Percentiles rank a stretch among this genome's conserved stretches.
Evolutionary conservation across 441 rosid genomes (phyloP).

Genomic region (Brassica hybrid): DNA sequence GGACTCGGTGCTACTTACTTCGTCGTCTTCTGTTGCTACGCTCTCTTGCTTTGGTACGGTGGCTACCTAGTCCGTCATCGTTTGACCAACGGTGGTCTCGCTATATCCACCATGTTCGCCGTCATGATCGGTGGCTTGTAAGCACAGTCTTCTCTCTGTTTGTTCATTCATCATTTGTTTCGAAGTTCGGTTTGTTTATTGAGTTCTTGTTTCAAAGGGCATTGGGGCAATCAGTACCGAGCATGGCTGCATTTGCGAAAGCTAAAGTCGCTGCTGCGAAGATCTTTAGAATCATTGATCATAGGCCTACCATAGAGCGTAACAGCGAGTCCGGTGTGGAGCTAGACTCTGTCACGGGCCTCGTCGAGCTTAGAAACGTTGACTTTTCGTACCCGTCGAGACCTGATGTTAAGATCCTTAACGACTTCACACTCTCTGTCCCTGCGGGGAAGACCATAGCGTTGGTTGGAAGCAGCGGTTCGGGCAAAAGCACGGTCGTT

Average conservation of each 20-base stretch:
- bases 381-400: no score
- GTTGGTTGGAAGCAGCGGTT: conserved; percentile 98
- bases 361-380: no score
- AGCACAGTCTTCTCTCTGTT: conserved; percentile 41
- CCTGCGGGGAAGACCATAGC: conserved; percentile 98
- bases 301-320: conserved; percentile 72
- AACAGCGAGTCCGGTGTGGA: conserved; percentile 74
- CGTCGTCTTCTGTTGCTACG: conserved; percentile 95
- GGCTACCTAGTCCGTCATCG: conserved; percentile 95
- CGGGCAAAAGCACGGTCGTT: conserved; percentile 98
- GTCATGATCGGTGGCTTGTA: conserved; percentile 99
- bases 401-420: conserved; percentile 41
- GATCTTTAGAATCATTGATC: conserved; percentile 85
- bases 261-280: conserved; percentile 97
- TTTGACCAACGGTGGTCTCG: conserved; percentile 97
- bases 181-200: not conserved
- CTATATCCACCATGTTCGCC: conserved; percentile 96
- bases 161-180: not conserved
- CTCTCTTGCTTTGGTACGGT: conserved; percentile 98
- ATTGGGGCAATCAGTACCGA: conserved; percentile 93
- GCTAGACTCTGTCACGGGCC: conserved; percentile 61
- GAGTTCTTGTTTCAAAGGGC: conserved; percentile 53
- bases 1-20: conserved; percentile 97
- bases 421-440: conserved; percentile 72
- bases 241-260: conserved; percentile 92